Evolutionary conservation across 306 rosid species (phyloP), one percentile per base, ranked within the genome.

Genomic region (Cicer bijugum): DNA sequence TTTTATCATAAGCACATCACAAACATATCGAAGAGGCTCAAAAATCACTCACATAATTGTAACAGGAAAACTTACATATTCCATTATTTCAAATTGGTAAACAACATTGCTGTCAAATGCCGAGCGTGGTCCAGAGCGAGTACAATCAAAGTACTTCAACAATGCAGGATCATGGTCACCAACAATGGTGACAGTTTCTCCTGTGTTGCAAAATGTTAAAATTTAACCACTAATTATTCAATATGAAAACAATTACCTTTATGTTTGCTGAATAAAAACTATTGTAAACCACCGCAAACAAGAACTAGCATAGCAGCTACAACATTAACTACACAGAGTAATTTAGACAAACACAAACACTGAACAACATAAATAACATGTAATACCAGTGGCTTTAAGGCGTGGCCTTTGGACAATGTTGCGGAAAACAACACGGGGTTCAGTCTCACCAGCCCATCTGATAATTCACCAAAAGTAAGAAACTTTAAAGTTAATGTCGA

Each of bases 371-470:
- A 11, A 2, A 28, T 12, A n/a, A 33, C 71, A 39, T 1, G 47
- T 51, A 46, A 69, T 75, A 81, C 84, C 97, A 1, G 97, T 94
- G 77, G 90, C 38, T 86, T 94, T 90, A 83, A 89, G 99, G 74
- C 99, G 99, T 33, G 96, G 99, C 77, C 99, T 81, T 87, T 91
- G 99, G 63, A 94, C 99, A 88, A 94, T 94, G 91, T 91, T 94
- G 72, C 99, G 97, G 83, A 94, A 94, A 78, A 90, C 64, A 84
- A 94, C 89, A 66, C 99, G 99, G 44, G 99, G 99, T 20, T 94
- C 88, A 61, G 86, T 50, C 87, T 91, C 99, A 38, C 99, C 97
- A 0, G 97, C 97, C 99, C 99, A 91, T 28, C 99, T 91, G 82
- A 69, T 37, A 81, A 75, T 75, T 81, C 82, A 72, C 71, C 59